Conservation (phyloP, 2,329 filamentous ascomycete genomes). For the Monosporascus sp. region DNA sequence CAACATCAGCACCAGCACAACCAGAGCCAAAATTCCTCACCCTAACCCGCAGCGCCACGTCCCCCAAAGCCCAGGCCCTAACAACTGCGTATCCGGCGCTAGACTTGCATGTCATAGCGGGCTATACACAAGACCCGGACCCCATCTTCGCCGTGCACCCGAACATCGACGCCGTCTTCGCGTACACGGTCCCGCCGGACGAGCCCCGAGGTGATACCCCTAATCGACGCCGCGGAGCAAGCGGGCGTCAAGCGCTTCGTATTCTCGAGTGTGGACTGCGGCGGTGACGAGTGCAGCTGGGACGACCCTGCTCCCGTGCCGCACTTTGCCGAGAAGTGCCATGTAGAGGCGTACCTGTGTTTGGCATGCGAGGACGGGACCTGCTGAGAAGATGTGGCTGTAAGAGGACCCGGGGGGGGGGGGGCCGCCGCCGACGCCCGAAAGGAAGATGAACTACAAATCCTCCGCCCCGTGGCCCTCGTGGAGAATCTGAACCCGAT, state of each 20-base stretch:
- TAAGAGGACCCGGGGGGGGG: background rate
- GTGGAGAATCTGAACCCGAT: constrained; percentile 35
- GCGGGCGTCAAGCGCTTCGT: constrained; percentile 50
- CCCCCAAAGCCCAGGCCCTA: constrained; percentile 27
- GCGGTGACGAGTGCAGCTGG: constrained; percentile 46
- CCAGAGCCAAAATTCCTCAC: constrained; percentile 24
- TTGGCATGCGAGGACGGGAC: constrained; percentile 22
- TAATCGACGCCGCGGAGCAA: constrained; percentile 28
- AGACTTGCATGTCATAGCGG: constrained; percentile 28
- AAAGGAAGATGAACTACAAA: constrained; percentile 33
- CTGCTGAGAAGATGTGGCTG: background rate
- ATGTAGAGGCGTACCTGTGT: constrained; percentile 54
- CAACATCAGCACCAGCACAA: constrained; percentile 15
- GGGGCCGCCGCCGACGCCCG: too few species aligned
- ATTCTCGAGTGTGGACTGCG: constrained; percentile 61
- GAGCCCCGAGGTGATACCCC: constrained; percentile 29
- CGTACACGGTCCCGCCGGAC: constrained; percentile 27
- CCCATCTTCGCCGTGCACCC: constrained; percentile 29
- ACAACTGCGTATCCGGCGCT: constrained; percentile 13
- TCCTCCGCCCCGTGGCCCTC: constrained; percentile 36
- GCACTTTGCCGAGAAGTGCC: constrained; percentile 55
- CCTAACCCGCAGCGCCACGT: constrained; percentile 25
- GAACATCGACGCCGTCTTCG: constrained; percentile 27
- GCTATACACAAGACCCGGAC: constrained; percentile 26
- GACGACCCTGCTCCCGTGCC: constrained; percentile 48